Evolutionary conservation across 225 moss, liverwort and hornwort genomes (phyloP).

Genomic region (Polytrichum commune): DNA sequence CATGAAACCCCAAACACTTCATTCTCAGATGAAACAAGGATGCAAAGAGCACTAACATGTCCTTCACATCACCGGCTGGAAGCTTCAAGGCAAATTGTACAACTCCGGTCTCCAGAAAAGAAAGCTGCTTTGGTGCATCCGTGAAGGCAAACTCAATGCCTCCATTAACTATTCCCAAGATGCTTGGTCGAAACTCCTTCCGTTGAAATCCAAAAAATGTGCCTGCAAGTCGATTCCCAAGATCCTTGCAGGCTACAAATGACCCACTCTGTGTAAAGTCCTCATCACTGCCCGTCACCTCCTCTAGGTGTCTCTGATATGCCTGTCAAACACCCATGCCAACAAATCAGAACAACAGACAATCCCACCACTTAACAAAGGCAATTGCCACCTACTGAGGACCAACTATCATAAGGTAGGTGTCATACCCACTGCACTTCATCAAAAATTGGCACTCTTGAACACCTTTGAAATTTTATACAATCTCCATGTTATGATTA

Average conservation of each 20-base stretch:
- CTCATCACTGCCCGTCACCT: conserved; percentile 64
- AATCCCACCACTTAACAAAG: background rate
- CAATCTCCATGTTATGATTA: too few species aligned
- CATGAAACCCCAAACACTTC: background rate
- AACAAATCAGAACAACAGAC: background rate
- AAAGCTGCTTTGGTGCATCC: conserved; percentile 73
- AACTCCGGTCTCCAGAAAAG: conserved; percentile 85
- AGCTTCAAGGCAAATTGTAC: conserved; percentile 85
- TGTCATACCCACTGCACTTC: too few species aligned
- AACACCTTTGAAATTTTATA: too few species aligned
- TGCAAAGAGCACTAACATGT: conserved; percentile 56
- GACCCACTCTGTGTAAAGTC: conserved; percentile 65
- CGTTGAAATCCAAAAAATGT: conserved; percentile 85
- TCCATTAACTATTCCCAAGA: conserved; percentile 80
- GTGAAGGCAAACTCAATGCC: conserved; percentile 80
- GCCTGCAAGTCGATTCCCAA: conserved; percentile 76
- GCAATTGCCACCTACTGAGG: background rate
- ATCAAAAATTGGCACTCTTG: too few species aligned
- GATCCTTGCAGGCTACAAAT: conserved; percentile 75
- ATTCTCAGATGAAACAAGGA: conserved; percentile 4
- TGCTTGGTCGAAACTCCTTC: conserved; percentile 83
- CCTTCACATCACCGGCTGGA: conserved; percentile 61
- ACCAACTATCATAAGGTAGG: background rate
- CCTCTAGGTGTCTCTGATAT: conserved; percentile 69
- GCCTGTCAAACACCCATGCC: conserved; percentile 35